Evolutionary conservation across 129 eudicot species (phyloP), one percentile per base, ranked within the genome.

Genomic region (Apium graveolens): DNA sequence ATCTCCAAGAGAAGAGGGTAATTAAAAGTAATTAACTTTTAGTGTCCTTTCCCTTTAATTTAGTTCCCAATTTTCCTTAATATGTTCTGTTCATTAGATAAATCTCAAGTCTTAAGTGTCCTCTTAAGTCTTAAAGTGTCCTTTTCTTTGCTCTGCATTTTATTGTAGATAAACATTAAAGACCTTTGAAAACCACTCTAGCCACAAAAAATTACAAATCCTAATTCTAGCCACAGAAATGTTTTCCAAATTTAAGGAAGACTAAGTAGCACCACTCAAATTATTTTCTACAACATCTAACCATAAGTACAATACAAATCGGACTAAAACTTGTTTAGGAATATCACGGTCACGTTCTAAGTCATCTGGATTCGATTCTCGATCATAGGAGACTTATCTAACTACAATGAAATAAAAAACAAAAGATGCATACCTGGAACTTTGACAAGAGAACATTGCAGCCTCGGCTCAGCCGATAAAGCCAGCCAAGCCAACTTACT

Each of bases 361-460:
- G 1, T 35, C 3, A 35, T 35, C 37, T 38, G 41, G 5, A 5
- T 38, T 41, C 11, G 44, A 41, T 41, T 41, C 44, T 7, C 11
- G 1, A 1, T 41, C 44, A 41, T 3, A 10, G 5, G 41, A 35
- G 38, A 35, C 4, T 35, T 35, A 35, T 35, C 38, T 1, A 35
- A 35, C 4, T 1, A 35, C 4, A 4, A 35, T n/a, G n/a, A 35
- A 1, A 35, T 35, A 1, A 35, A 38, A 38, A 38, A 38, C 41
- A 38, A 38, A 38, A 38, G 5, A 38, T 38, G 1, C 80, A 11
- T 83, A 94, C 97, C 98, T 29, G 93, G 79, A 73, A 91, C 84
- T 87, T 86, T 91, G 14, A 94, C 88, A 9, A 94, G 76, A 7
- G 96, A 91, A 11, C 89, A 91, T 73, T 94, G 98, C 13, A 94